Conservation (phyloP, 2,329 filamentous ascomycete genomes). For the Aspergillus sp. region DNA sequence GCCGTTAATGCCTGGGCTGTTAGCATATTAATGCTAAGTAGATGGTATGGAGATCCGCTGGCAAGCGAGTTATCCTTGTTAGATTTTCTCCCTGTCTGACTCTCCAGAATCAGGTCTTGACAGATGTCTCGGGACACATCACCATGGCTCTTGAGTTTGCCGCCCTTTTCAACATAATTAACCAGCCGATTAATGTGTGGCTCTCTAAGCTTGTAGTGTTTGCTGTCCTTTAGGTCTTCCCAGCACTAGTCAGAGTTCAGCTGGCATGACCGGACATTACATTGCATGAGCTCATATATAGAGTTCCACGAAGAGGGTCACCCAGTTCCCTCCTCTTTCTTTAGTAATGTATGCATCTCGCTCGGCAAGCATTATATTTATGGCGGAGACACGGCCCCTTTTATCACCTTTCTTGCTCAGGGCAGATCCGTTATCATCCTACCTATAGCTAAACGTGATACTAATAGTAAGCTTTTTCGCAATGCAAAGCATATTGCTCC, state of each 20-base stretch:
- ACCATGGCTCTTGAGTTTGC: slow-evolving; percentile 4
- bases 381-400: neutral
- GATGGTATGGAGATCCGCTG: neutral
- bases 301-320: neutral
- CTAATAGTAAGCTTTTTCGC: neutral
- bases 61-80: neutral
- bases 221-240: slow-evolving; percentile 3
- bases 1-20: no score
- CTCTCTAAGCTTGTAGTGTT: slow-evolving; percentile 3
- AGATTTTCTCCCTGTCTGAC: neutral
- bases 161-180: slow-evolving; percentile 5
- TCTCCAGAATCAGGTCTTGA: slow-evolving; percentile 3
- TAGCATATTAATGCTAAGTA: neutral
- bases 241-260: slow-evolving; percentile 1
- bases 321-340: neutral
- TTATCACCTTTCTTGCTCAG: neutral
- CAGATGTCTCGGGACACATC: slow-evolving; percentile 6
- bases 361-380: neutral
- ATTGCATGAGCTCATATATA: neutral
- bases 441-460: neutral
- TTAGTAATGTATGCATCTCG: neutral
- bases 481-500: slow-evolving; percentile 10
- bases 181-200: slow-evolving; percentile 14
- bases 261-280: neutral
- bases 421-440: neutral